These are phyloP conservation scores for Tetracladium setigerum DNA, from an alignment of 495 filamentous ascomycete species.

Conservation along the genomic window DNA sequence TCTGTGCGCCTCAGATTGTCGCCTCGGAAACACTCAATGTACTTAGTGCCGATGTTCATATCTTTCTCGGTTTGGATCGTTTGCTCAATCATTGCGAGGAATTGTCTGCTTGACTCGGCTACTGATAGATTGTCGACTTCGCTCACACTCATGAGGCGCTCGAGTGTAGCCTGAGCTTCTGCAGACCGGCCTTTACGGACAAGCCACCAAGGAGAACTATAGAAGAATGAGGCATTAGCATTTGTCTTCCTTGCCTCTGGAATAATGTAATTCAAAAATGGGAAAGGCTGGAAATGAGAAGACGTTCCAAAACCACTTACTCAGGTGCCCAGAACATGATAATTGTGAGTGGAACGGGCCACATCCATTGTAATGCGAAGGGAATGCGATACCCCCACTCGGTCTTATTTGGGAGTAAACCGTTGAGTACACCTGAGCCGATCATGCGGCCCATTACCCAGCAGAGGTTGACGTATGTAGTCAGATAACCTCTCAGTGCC, in stretches of 20 bases:
- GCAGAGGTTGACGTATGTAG: slow-evolving; percentile 44
- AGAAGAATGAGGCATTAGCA: slow-evolving; percentile 22
- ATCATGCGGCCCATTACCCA: slow-evolving; percentile 63
- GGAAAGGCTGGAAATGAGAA: slow-evolving; percentile 8
- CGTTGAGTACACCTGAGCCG: slow-evolving; percentile 49
- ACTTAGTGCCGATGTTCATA: slow-evolving; percentile 53
- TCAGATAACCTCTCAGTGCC: slow-evolving; percentile 11
- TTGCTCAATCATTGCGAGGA: slow-evolving; percentile 53
- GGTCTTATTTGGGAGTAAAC: slow-evolving; percentile 26
- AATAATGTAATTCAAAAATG: too few species aligned
- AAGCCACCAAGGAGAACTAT: slow-evolving; percentile 44
- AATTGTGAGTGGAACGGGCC: slow-evolving; percentile 39
- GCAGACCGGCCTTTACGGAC: slow-evolving; percentile 42
- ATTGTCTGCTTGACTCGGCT: too few species aligned
- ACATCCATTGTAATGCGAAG: slow-evolving; percentile 27
- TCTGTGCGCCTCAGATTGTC: slow-evolving; percentile 46
- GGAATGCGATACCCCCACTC: slow-evolving; percentile 38
- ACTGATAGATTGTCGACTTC: too few species aligned
- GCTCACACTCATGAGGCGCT: slow-evolving; percentile 21
- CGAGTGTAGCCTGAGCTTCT: slow-evolving; percentile 38
- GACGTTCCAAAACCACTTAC: slow-evolving; percentile 55
- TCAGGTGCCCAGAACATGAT: slow-evolving; percentile 36
- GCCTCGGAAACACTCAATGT: slow-evolving; percentile 44
- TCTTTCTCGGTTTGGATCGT: slow-evolving; percentile 53
- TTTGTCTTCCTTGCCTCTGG: too few species aligned